Base-by-base conservation (phyloP, 192 early-diverging fungal genomes). In the Coemansia sp. region DNA sequence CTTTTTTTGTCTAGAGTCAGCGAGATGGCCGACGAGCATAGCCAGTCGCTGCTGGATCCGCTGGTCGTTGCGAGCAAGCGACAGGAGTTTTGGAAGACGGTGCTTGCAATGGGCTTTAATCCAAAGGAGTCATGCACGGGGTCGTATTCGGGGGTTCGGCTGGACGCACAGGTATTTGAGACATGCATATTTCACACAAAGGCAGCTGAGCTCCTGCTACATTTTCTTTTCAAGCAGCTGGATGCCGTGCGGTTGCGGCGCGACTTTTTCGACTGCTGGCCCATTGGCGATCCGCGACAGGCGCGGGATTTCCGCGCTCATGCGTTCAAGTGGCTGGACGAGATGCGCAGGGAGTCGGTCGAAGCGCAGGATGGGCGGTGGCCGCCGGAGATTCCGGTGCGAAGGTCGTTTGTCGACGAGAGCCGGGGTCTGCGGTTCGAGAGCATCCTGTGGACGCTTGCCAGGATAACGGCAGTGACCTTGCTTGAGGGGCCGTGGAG, bases 271-370 rank as follows among this genome's bases (percentile, higher is more conserved):
- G 81, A 75, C 52, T 83, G 81, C 64, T 87, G 84, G 83, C 85
- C 85, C 11, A 74, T 85, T 9, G 67, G 74, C 36, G 84, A 84
- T 51, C 71, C 81, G 22, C 68, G 70, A 23, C 81, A 86, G 36
- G 78, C 83, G 3, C 65, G 84, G 11, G 83, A 85, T 22, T 86
- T 88, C 47, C 77, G 86, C 19, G 69, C 81, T 14, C 67, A 77
- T 28, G 75, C 71, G 28, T 86, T 84, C 56, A 83, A 82, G 46
- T 84, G 84, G 84, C 66, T 88, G 6, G 86, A 88, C 45, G 77
- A 85, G 32, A 49, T 84, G 5, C 74, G 82, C n/a, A 83, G 81
- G 22, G 76, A 74, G 9, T 60, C 65, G 14, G 27, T 34, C 4
- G 67, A 73, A 14, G 13, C 29, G 2, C 46, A 39, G 20, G 69